Evolutionary conservation across 164 flowering plant species (phyloP).

Genomic region (Vitis amurensis): DNA sequence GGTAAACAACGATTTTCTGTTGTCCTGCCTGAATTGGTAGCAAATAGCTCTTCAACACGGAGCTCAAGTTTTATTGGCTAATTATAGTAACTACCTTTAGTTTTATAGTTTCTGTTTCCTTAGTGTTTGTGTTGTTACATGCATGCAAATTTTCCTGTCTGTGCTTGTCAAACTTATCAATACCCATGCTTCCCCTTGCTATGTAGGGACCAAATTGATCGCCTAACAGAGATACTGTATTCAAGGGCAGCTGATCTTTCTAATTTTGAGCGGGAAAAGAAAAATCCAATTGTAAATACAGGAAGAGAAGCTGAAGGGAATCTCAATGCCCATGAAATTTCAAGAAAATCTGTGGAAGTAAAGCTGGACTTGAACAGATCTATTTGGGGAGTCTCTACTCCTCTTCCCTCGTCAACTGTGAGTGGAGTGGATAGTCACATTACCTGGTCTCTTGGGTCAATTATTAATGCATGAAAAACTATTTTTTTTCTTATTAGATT

Average conservation of each 20-base stretch:
- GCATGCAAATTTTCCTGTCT: conserved; percentile 6
- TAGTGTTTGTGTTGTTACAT: neutral
- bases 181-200: neutral
- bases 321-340: conserved; percentile 3
- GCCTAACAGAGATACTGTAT: conserved; percentile 56
- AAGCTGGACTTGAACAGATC: conserved; percentile 19
- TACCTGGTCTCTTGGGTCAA: no score
- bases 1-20: conserved; percentile 31
- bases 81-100: no score
- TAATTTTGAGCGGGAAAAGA: conserved; percentile 28
- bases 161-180: neutral
- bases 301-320: conserved; percentile 16
- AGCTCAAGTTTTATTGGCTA: no score
- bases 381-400: conserved; percentile 28
- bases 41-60: no score
- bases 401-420: conserved; percentile 38
- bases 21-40: neutral
- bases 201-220: conserved; percentile 68
- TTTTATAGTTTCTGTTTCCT: neutral
- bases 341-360: neutral
- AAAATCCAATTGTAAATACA: conserved; percentile 8
- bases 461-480: no score
- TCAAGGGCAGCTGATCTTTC: conserved; percentile 49
- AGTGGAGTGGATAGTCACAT: conserved; percentile 11
- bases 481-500: no score